phyloP scores from a whole-genome alignment of 2,329 filamentous ascomycete species.

The Ceratocystis cacaofunesta region DNA sequence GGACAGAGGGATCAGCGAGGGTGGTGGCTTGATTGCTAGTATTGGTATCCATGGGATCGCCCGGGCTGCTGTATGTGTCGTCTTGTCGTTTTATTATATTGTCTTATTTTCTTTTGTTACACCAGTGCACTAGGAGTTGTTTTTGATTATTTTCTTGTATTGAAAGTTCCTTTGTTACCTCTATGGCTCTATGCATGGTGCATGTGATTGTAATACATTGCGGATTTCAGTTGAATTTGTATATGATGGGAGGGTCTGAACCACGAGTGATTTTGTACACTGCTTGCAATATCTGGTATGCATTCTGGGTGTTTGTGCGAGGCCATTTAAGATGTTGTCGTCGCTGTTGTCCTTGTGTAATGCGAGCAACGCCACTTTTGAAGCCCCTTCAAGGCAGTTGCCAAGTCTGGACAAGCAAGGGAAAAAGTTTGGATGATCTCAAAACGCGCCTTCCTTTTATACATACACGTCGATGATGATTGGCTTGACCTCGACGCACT shows the following conservation, averaged over 20 bases:
- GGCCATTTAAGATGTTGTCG: too few relatives aligned
- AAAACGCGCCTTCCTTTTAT: background rate
- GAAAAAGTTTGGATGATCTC: conserved; percentile 4
- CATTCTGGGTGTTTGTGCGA: too few relatives aligned
- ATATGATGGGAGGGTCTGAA: background rate
- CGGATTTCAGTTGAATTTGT: background rate
- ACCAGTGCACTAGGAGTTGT: background rate
- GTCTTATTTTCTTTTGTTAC: conserved; percentile 4
- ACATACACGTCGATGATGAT: background rate
- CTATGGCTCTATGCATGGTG: background rate
- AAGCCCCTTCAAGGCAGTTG: background rate
- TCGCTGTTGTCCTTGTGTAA: background rate
- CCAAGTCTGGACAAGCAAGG: background rate
- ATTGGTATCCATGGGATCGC: background rate
- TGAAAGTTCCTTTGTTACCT: background rate
- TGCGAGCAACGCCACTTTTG: background rate
- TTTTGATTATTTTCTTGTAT: background rate
- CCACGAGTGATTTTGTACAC: background rate
- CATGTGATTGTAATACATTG: background rate
- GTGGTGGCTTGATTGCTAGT: background rate
- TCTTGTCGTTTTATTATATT: background rate
- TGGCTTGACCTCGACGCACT: background rate
- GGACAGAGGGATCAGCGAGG: background rate
- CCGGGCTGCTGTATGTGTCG: background rate
- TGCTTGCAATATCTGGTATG: background rate